Percentiles rank a stretch among this genome's conserved stretches.
These are phyloP conservation scores for Monascus purpureus DNA, from an alignment of 495 filamentous ascomycete genomes.

Conservation along the genomic window DNA sequence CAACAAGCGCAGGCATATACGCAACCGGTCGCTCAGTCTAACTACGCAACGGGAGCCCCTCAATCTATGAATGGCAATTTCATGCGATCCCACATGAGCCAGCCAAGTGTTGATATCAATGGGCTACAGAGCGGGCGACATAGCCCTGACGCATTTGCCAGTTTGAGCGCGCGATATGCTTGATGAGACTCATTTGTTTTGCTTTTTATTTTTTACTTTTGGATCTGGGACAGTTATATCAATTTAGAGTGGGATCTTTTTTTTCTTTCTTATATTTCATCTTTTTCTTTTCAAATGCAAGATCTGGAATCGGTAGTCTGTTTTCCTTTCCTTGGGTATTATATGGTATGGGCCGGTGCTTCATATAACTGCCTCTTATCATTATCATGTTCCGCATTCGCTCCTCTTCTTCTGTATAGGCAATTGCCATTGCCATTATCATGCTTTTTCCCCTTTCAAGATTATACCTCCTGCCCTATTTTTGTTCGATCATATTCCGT, in stretches of 20 bases:
- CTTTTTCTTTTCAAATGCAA: background rate
- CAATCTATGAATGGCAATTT: slow-evolving; percentile 9
- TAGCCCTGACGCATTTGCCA: slow-evolving; percentile 95
- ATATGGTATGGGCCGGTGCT: no score
- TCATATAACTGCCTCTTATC: no score
- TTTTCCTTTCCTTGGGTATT: no score
- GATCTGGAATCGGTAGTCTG: background rate
- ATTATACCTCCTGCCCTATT: no score
- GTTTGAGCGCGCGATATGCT: slow-evolving; percentile 54
- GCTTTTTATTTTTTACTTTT: slow-evolving; percentile 1
- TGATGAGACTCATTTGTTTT: slow-evolving; percentile 7
- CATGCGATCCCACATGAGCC: slow-evolving; percentile 51
- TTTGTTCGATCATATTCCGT: no score
- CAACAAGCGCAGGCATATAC: background rate
- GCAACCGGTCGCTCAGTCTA: no score
- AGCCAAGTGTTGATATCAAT: slow-evolving; percentile 80
- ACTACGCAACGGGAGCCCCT: slow-evolving; percentile 3
- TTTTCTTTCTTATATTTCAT: slow-evolving; percentile 2
- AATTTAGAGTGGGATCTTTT: background rate
- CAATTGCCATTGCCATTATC: no score
- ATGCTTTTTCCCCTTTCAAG: no score
- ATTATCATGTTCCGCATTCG: no score
- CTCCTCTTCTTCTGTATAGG: no score
- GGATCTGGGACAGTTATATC: background rate
- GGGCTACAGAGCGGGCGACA: slow-evolving; percentile 65